Base-by-base conservation (phyloP, 2,329 filamentous ascomycete genomes). In the Exophiala sideris region DNA sequence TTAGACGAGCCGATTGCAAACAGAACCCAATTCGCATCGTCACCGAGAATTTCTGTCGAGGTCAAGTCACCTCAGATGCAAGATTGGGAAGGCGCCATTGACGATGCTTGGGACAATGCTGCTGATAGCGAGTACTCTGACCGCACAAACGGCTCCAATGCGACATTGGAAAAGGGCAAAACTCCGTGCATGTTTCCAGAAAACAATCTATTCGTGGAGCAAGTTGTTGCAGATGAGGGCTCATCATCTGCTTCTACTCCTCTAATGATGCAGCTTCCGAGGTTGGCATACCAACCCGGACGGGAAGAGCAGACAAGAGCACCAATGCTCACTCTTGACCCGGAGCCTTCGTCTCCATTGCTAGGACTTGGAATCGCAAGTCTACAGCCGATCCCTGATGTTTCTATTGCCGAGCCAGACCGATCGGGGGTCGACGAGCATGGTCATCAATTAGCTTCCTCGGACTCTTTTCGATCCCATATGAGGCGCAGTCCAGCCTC, bases 401-500 rank as follows among this genome's bases (percentile, higher is more conserved):
- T 41, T 35, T 52, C 52, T 16, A 8, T 49, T 12, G 44, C 29
- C 35, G 38, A 50, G 11, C 5, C 45, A 12, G 45, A 40, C 9
- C 7, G 38, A 14, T 35, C 18, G 14, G 20, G n/a, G 12, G 10
- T 32, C 32, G 41, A 34, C 1, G 47, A 41, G 29, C 32, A 32
- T 21, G 24, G 32, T 38, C 40, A 45, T 12, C 45, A 16, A 24
- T 40, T 51, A 36, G 18, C 41, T 20, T 48, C 56, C 4, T 36
- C 42, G 6, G 46, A 53, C 10, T 16, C 51, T 20, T 47, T 39
- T 29, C 47, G 47, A 12, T 36, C 50, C 3, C 47, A 41, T n/a
- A 16, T 38, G 11, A 48, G 48, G 34, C 74, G 76, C 21, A 79
- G 73, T 62, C 79, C 77, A 60, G 73, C 72, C 52, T 76, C 77